Evolutionary conservation across 768 basidiomycete genomes (phyloP).

Genomic region (Sistotremastrum suecicum): DNA sequence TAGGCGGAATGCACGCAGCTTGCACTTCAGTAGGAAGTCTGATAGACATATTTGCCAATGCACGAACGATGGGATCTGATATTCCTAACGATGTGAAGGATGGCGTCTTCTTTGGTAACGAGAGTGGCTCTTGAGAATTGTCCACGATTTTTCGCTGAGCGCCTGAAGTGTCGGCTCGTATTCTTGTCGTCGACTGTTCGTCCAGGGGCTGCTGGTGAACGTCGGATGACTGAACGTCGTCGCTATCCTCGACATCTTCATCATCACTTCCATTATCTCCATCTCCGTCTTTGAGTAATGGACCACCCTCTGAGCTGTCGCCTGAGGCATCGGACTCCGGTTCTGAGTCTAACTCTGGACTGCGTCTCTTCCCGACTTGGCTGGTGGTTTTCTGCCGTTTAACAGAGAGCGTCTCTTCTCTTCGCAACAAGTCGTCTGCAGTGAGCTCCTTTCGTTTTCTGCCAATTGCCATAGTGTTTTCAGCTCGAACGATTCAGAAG

Average conservation of each 20-base stretch:
- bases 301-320: conserved; percentile 2
- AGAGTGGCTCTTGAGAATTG: conserved; percentile 2
- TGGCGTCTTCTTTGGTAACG: conserved; percentile 6
- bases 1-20: conserved; percentile 74
- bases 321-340: conserved; percentile 5
- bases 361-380: conserved; percentile 5
- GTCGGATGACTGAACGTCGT: neutral
- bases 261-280: conserved; percentile 4
- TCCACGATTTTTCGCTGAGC: conserved; percentile 10
- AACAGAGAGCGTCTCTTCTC: conserved; percentile 16
- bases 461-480: neutral
- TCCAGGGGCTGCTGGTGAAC: neutral
- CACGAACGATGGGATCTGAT: conserved; percentile 40
- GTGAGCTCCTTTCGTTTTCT: conserved; percentile 18
- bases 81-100: conserved; percentile 49
- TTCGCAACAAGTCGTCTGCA: conserved; percentile 22
- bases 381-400: conserved; percentile 21
- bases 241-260: conserved; percentile 1
- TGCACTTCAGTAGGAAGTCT: conserved; percentile 77
- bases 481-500: too few relatives aligned
- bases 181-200: neutral
- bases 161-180: conserved; percentile 7
- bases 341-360: conserved; percentile 11
- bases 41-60: conserved; percentile 77
- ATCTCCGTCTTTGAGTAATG: conserved; percentile 10